Evolutionary conservation across 2,329 filamentous ascomycete species (phyloP).

Genomic region (Sphaerulina populicola): DNA sequence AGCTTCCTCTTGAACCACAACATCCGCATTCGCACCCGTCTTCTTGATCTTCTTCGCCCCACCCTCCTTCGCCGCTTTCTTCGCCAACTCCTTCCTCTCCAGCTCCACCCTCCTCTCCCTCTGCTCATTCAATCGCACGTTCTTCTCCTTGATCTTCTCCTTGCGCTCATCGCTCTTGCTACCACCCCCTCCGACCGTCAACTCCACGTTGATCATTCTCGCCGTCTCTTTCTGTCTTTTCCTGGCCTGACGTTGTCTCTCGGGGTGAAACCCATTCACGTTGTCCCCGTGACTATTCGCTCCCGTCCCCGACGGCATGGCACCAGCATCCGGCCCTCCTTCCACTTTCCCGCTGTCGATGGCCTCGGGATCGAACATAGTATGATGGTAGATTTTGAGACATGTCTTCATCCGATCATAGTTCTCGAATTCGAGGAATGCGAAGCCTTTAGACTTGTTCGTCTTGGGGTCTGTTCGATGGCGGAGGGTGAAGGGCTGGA

Average conservation of each 20-base stretch:
- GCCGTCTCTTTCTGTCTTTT: conserved; percentile 41
- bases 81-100: conserved; percentile 39
- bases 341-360: conserved; percentile 11
- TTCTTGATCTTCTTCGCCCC: conserved; percentile 31
- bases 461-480: conserved; percentile 61
- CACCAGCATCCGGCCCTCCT: conserved; percentile 2
- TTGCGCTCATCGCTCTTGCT: conserved; percentile 64
- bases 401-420: conserved; percentile 90
- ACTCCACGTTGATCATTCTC: conserved; percentile 82
- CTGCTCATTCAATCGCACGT: conserved; percentile 70
- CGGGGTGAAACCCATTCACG: not conserved
- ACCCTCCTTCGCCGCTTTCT: conserved; percentile 36
- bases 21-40: conserved; percentile 27
- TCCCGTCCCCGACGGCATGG: conserved; percentile 11
- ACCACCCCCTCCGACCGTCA: conserved; percentile 80
- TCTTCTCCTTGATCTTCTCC: conserved; percentile 76
- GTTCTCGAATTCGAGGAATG: conserved; percentile 80
- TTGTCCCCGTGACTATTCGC: not conserved
- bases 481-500: conserved; percentile 62
- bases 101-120: conserved; percentile 47
- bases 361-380: conserved; percentile 52
- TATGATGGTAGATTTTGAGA: conserved; percentile 83
- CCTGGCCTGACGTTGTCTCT: conserved; percentile 6
- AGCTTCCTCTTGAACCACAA: conserved; percentile 34
- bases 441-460: conserved; percentile 63